Evolutionary conservation across 768 basidiomycete species (phyloP).

Genomic region (Termitomyces sp.): DNA sequence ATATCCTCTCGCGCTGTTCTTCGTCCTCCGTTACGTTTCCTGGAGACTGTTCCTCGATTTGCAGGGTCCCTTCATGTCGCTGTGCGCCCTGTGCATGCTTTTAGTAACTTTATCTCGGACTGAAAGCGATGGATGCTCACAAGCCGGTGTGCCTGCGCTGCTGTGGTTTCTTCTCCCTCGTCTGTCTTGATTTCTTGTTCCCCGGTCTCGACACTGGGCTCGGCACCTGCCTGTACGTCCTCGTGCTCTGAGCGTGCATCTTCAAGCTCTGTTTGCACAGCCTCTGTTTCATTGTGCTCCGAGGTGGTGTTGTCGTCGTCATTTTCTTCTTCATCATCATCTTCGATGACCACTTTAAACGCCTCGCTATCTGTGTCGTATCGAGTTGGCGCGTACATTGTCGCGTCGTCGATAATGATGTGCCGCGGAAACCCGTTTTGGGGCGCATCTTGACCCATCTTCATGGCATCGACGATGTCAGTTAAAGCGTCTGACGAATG

Average conservation of each 20-base stretch:
- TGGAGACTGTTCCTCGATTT: too few relatives aligned
- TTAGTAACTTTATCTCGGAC: background rate
- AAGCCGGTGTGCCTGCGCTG: too few relatives aligned
- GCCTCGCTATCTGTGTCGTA: background rate
- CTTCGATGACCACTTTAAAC: background rate
- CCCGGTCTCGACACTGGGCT: too few relatives aligned
- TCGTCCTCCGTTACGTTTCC: too few relatives aligned
- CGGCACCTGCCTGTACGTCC: too few relatives aligned
- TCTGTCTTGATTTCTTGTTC: background rate
- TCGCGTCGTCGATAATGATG: background rate
- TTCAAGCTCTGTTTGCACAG: background rate
- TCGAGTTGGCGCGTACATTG: background rate
- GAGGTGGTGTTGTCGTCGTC: too few relatives aligned
- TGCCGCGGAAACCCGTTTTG: background rate
- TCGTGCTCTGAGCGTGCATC: background rate
- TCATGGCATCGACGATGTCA: background rate
- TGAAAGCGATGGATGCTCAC: background rate
- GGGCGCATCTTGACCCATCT: background rate
- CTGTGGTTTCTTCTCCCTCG: background rate
- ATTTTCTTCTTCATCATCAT: background rate
- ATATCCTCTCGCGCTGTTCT: background rate
- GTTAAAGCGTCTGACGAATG: background rate
- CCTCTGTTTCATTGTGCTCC: background rate
- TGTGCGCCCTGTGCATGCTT: too few relatives aligned
- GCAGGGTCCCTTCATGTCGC: background rate